phyloP scores from a whole-genome alignment of 805 yeast genomes.

The Candida glaebosa region DNA sequence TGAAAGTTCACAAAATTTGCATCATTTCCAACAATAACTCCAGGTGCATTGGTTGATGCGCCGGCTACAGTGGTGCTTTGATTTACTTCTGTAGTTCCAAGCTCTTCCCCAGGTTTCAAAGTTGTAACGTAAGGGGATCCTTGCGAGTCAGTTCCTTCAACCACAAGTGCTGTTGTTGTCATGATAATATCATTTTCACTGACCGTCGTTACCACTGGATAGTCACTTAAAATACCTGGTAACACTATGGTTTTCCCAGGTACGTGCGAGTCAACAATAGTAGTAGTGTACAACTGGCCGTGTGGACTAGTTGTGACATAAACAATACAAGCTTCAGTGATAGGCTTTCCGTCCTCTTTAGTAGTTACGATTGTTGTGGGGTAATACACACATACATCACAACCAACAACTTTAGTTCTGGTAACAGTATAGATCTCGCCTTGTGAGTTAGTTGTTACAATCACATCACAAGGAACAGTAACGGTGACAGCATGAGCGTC shows the following conservation, averaged over 20 bases:
- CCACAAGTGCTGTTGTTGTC: neutral
- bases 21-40: too few relatives aligned
- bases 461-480: conserved; percentile 10
- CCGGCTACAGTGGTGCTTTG: too few relatives aligned
- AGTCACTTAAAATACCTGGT: too few relatives aligned
- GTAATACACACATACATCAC: conserved; percentile 9
- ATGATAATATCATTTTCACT: too few relatives aligned
- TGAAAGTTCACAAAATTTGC: too few relatives aligned
- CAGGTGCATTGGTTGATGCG: too few relatives aligned
- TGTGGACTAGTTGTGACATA: conserved; percentile 12
- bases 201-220: too few relatives aligned
- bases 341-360: conserved; percentile 11
- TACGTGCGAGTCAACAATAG: too few relatives aligned
- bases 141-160: conserved; percentile 6
- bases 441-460: conserved; percentile 6
- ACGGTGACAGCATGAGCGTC: conserved; percentile 5
- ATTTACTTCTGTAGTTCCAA: too few relatives aligned
- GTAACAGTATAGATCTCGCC: conserved; percentile 5
- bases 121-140: conserved; percentile 5
- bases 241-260: too few relatives aligned
- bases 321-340: conserved; percentile 14
- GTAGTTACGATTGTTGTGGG: conserved; percentile 14
- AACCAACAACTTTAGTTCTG: conserved; percentile 1
- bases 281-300: too few relatives aligned
- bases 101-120: too few relatives aligned